Percentiles rank a stretch among this genome's conserved stretches.
phyloP scores from a whole-genome alignment of 208 protist species.

The Acanthamoeba castellanii region DNA sequence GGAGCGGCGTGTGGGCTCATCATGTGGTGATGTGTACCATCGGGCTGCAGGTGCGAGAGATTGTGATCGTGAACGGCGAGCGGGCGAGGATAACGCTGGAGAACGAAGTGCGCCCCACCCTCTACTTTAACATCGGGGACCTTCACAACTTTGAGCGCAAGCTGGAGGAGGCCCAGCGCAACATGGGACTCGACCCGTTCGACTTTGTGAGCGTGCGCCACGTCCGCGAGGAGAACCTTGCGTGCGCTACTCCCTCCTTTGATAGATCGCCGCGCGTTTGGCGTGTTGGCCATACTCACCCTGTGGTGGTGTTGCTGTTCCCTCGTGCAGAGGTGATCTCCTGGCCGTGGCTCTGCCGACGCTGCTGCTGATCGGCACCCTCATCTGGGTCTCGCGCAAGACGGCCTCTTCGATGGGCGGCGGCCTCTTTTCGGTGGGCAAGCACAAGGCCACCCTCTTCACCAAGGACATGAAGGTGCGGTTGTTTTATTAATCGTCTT shows the following conservation, averaged over 20 bases:
- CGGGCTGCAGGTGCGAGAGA: background rate
- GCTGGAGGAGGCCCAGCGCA: conserved; percentile 81
- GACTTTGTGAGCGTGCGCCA: conserved; percentile 81
- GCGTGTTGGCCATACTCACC: background rate
- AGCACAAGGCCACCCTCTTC: conserved; percentile 77
- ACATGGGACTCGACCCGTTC: conserved; percentile 78
- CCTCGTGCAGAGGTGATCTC: conserved; percentile 56
- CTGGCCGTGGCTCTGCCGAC: conserved; percentile 73
- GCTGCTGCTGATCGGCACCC: conserved; percentile 79
- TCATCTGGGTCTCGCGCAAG: conserved; percentile 75
- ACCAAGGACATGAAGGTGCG: conserved; percentile 81
- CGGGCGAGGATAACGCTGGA: background rate
- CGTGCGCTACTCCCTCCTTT: background rate
- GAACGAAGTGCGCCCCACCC: background rate
- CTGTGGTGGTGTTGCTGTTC: background rate
- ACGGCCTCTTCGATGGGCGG: conserved; percentile 33
- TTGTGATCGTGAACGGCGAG: conserved; percentile 36
- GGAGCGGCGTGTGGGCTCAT: background rate
- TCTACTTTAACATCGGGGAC: conserved; percentile 37
- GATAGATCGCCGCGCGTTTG: background rate
- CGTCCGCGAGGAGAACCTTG: background rate
- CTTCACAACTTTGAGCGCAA: conserved; percentile 78
- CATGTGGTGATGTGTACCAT: no score
- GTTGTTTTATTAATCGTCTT: background rate
- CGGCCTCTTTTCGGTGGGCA: conserved; percentile 84